Percentiles rank a stretch among this genome's conserved stretches.
Evolutionary conservation across 371 early-diverging fungal genomes (phyloP).

Genomic region (Batrachochytrium dendrobatidis): DNA sequence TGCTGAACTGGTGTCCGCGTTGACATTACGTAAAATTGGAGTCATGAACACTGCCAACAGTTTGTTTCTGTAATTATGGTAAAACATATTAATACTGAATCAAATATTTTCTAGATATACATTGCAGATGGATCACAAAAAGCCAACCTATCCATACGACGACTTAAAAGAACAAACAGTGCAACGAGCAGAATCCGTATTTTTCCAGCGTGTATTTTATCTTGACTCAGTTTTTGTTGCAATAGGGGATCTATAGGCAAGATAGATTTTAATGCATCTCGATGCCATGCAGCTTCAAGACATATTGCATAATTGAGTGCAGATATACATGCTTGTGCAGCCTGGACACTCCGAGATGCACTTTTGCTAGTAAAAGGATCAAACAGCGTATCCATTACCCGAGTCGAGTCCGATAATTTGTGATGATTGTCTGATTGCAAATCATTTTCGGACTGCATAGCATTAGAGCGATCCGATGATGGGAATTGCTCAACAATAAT

Average conservation of each 20-base stretch:
- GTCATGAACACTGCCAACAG: not conserved
- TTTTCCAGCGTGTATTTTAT: not conserved
- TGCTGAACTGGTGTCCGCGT: not conserved
- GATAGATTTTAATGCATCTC: not conserved
- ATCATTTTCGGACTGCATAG: too few species aligned
- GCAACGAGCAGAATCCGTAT: constrained; percentile 2
- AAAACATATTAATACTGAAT: not conserved
- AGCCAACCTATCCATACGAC: not conserved
- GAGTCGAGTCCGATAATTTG: too few species aligned
- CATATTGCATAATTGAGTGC: constrained; percentile 3
- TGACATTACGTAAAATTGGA: not conserved
- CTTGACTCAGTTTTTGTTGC: not conserved
- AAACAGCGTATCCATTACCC: too few species aligned
- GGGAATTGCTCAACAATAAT: not conserved
- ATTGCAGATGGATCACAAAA: not conserved
- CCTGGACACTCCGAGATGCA: not conserved
- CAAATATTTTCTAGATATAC: not conserved
- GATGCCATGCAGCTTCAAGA: not conserved
- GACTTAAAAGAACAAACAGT: not conserved
- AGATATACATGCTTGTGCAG: not conserved
- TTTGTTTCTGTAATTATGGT: not conserved
- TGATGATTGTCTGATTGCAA: too few species aligned
- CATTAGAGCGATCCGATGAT: not conserved
- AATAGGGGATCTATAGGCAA: not conserved
- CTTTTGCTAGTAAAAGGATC: too few species aligned